A percentile compares a stretch with the other conserved stretches of the same genome.
Evolutionary conservation across 1,284 basidiomycete species (phyloP).

Genomic region (Rhodotorula sp.): DNA sequence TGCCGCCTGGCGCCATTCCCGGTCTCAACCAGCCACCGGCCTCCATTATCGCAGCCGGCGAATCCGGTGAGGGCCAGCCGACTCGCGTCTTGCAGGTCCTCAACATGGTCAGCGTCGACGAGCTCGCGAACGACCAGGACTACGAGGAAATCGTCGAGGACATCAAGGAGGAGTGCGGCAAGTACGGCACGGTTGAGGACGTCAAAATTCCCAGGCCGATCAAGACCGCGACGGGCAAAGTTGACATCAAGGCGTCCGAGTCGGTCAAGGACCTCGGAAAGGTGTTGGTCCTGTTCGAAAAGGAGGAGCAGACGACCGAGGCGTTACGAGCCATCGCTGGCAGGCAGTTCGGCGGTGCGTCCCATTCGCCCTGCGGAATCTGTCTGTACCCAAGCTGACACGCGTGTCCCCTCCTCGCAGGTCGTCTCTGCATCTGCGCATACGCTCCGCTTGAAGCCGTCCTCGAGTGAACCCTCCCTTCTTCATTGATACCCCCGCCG

Average conservation of each 20-base stretch:
- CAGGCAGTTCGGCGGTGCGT: constrained; percentile 42
- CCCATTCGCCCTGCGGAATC: background rate
- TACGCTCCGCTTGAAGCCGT: constrained; percentile 44
- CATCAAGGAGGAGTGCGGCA: constrained; percentile 85
- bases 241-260: constrained; percentile 46
- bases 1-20: background rate
- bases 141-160: constrained; percentile 94
- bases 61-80: constrained; percentile 56
- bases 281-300: constrained; percentile 47
- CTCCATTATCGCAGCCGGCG: constrained; percentile 48
- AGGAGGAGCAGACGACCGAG: constrained; percentile 43
- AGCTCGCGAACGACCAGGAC: constrained; percentile 85
- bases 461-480: constrained; percentile 24
- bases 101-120: constrained; percentile 97
- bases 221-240: constrained; percentile 52
- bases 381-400: background rate
- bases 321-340: constrained; percentile 46
- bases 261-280: constrained; percentile 45
- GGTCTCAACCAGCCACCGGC: constrained; percentile 8
- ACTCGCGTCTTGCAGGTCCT: constrained; percentile 88
- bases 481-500: no score
- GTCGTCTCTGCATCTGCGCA: constrained; percentile 47
- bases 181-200: constrained; percentile 78
- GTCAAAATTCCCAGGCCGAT: constrained; percentile 83
- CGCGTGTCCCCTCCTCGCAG: constrained; percentile 8